phyloP scores from a whole-genome alignment of 2,329 filamentous ascomycete species.

The Fusarium albidum region DNA sequence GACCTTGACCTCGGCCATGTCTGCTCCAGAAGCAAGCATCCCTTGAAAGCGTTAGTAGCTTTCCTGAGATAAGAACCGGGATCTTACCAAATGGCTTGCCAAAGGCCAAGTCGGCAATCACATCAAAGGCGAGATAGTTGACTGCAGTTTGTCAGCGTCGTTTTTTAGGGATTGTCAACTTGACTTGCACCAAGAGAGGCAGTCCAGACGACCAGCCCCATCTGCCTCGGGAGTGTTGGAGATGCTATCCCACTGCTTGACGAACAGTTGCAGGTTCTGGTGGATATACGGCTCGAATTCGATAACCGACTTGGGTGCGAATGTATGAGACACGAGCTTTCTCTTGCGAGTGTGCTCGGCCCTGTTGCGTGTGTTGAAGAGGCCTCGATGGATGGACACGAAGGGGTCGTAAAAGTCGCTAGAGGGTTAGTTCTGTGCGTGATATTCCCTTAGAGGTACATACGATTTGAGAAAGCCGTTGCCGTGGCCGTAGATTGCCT shows the following conservation, averaged over 20 bases:
- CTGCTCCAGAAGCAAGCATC: conserved; percentile 81
- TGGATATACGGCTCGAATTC: conserved; percentile 93
- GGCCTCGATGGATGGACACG: conserved; percentile 82
- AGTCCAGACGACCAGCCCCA: too few relatives aligned
- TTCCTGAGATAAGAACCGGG: too few relatives aligned
- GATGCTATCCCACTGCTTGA: too few relatives aligned
- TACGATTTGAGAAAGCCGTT: conserved; percentile 79
- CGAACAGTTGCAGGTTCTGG: conserved; percentile 77
- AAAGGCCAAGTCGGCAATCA: conserved; percentile 60
- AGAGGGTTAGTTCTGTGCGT: too few relatives aligned
- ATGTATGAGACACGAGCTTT: conserved; percentile 88
- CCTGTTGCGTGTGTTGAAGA: conserved; percentile 90
- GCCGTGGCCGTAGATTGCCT: conserved; percentile 79
- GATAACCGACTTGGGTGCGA: conserved; percentile 79
- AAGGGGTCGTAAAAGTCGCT: conserved; percentile 95
- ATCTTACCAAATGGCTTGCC: conserved; percentile 59
- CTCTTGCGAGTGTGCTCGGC: conserved; percentile 86
- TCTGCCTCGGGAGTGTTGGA: too few relatives aligned
- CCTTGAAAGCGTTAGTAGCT: too few relatives aligned
- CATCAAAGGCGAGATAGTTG: conserved; percentile 62
- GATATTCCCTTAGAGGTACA: too few relatives aligned
- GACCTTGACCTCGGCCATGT: conserved; percentile 76
- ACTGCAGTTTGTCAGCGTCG: too few relatives aligned
- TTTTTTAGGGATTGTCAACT: too few relatives aligned
- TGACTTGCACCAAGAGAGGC: conserved; percentile 84